These are phyloP conservation scores for Sporothrix curviconia DNA, from an alignment of 2,329 filamentous ascomycete genomes.

Conservation along the genomic window DNA sequence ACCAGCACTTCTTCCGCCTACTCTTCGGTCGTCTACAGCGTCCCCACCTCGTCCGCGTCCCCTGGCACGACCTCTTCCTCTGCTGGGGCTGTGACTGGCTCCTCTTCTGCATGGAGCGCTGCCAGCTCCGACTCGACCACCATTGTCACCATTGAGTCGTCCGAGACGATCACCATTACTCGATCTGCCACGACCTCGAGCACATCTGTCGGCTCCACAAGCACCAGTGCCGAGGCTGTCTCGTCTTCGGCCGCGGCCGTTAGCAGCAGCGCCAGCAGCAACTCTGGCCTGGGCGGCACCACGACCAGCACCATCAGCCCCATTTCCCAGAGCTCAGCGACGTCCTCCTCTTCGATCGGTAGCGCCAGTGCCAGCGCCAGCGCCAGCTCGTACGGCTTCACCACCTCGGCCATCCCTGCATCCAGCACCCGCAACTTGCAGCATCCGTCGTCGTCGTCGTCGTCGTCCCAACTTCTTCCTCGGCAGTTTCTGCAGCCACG, in stretches of 20 bases:
- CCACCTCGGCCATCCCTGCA: neutral
- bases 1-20: no score
- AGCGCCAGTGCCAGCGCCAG: neutral
- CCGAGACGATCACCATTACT: neutral
- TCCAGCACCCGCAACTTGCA: neutral
- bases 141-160: conserved; percentile 9
- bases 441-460: neutral
- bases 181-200: neutral
- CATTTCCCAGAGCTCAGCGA: neutral
- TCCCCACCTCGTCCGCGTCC: no score
- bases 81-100: no score
- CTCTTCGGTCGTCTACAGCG: no score
- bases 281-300: neutral
- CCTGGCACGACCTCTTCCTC: no score
- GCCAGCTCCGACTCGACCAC: neutral
- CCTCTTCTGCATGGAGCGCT: no score
- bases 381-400: neutral
- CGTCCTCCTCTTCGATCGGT: neutral
- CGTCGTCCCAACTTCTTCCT: neutral
- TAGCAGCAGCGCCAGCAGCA: neutral
- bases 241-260: no score
- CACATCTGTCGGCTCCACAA: neutral
- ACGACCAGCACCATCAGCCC: neutral
- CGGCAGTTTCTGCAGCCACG: neutral
- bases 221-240: neutral